Base-by-base conservation (phyloP, 2,329 filamentous ascomycete genomes). In the Onygenales sp. region DNA sequence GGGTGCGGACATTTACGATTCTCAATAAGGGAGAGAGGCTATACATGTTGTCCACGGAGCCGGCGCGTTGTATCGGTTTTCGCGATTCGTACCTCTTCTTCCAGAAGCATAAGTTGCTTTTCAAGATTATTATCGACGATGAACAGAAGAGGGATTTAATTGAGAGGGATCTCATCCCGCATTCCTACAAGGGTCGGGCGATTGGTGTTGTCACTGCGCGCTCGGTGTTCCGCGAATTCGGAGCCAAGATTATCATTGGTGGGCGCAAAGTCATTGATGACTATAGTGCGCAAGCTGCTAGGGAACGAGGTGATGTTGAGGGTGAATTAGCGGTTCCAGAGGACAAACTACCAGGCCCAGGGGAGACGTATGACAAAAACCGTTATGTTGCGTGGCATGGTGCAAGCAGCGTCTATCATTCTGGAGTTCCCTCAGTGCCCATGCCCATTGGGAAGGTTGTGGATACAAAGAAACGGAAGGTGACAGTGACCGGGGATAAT, bases 351-450 rank as follows among this genome's bases (percentile, higher is more conserved):
- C 81, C 90, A 31, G 79, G 80, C 7, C 75, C 78, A n/a, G 87
- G 86, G 41, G 86, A 94, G 66, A 78, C 84, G n/a, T 98, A 98
- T 78, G 96, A 98, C 77, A 90, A 92, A 73, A 98, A 98, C 66
- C 91, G 96, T 69, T 98, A 96, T 66, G 93, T 98, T 32, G 93
- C 93, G 32, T 98, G 93, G 93, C 91, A 95, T 68, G 93, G 93
- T 49, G 93, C 93, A 47, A 97, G 92, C 68, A 85, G 88, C 41
- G 93, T 98, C 27, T 98, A 98, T 68, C 90, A 97, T 67, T 89
- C 87, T 10, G 85, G 84, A 54, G 81, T 79, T 1, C 88, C 89
- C 1, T 84, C 85, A 21, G 83, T 88, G n/a, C 89, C 89, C 2
- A 76, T 85, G 54, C 83, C 83, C 35, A 84, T 78, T 56, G 86